These are phyloP conservation scores for Salix brachista DNA, from an alignment of 345 rosid species.

Conservation along the genomic window DNA sequence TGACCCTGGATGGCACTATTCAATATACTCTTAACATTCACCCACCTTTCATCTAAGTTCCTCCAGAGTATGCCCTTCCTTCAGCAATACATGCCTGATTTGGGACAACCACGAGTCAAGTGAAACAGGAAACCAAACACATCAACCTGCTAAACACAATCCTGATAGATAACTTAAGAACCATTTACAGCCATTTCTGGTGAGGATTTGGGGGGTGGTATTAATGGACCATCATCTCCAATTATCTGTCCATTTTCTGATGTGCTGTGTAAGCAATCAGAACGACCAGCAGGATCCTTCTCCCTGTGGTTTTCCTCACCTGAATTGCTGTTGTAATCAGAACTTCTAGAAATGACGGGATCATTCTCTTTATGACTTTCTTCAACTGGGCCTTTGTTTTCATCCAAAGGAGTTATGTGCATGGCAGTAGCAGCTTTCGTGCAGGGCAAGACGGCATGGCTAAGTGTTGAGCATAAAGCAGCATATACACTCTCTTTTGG, in stretches of 20 bases:
- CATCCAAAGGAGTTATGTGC: constrained; percentile 29
- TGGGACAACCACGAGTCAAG: constrained; percentile 16
- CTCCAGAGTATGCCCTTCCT: neutral
- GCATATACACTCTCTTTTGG: constrained; percentile 65
- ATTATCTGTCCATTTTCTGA: constrained; percentile 49
- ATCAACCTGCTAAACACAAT: constrained; percentile 6
- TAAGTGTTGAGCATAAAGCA: constrained; percentile 72
- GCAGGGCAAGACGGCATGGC: constrained; percentile 76
- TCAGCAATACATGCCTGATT: constrained; percentile 9
- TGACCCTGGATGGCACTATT: constrained; percentile 26
- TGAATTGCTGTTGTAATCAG: constrained; percentile 29
- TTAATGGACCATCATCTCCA: constrained; percentile 60
- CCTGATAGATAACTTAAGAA: constrained; percentile 40
- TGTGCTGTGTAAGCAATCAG: constrained; percentile 42
- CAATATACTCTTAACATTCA: constrained; percentile 15
- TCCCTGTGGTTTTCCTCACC: constrained; percentile 49
- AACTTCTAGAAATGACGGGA: constrained; percentile 28
- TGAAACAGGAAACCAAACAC: constrained; percentile 16
- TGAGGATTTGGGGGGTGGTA: constrained; percentile 69
- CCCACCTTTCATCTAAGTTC: constrained; percentile 5
- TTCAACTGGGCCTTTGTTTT: constrained; percentile 34
- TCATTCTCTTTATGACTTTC: constrained; percentile 34
- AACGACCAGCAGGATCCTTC: constrained; percentile 47
- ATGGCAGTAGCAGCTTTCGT: constrained; percentile 44
- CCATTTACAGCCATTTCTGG: constrained; percentile 95